Percentiles rank a stretch among this genome's conserved stretches.
Conservation (phyloP, 805 yeast species). For the Suhomyces sp. region DNA sequence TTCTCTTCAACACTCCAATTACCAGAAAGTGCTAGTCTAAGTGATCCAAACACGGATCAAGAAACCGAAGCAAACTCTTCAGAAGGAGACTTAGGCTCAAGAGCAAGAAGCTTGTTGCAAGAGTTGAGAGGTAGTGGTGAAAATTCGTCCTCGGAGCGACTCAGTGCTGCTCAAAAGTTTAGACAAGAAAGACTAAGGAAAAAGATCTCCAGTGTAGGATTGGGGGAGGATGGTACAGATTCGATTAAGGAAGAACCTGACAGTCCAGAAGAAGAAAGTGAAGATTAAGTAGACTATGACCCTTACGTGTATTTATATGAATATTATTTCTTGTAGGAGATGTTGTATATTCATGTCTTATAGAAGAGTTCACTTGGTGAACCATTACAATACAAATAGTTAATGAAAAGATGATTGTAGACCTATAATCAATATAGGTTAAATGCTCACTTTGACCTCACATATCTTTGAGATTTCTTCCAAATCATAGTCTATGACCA, state of each 20-base stretch:
- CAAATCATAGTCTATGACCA: conserved; percentile 36
- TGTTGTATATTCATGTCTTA: too few species aligned
- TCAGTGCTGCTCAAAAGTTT: conserved; percentile 42
- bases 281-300: too few species aligned
- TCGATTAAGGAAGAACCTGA: too few species aligned
- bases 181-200: conserved; percentile 40
- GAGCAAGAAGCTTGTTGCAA: conserved; percentile 64
- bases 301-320: too few species aligned
- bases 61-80: conserved; percentile 2
- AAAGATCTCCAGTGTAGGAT: conserved; percentile 15
- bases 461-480: conserved; percentile 20
- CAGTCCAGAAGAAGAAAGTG: too few species aligned
- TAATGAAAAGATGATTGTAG: too few species aligned
- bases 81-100: conserved; percentile 46
- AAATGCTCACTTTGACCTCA: conserved; percentile 4
- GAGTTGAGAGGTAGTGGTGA: conserved; percentile 49
- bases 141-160: conserved; percentile 24
- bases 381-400: too few species aligned
- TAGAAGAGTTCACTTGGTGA: too few species aligned
- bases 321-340: too few species aligned
- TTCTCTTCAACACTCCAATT: conserved; percentile 3
- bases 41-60: conserved; percentile 5
- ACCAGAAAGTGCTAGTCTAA: conserved; percentile 1
- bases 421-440: conserved; percentile 6
- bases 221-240: conserved; percentile 7